These are phyloP conservation scores for Fusarium oligoseptatum DNA, from an alignment of 2,329 filamentous ascomycete genomes.

Conservation along the genomic window DNA sequence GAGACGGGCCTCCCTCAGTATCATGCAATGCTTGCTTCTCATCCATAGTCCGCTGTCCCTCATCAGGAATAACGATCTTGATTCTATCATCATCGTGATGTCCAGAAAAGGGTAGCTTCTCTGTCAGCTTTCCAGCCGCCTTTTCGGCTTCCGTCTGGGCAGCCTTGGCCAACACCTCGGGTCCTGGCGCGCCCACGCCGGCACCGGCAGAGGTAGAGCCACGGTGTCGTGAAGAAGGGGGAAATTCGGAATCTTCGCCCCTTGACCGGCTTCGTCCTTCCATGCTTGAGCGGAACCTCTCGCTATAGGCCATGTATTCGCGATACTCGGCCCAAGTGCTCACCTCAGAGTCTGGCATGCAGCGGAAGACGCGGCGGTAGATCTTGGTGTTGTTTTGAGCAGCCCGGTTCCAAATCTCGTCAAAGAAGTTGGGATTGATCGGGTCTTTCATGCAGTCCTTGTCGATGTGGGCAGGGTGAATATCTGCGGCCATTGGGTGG, in stretches of 20 bases:
- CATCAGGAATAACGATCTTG: slow-evolving; percentile 49
- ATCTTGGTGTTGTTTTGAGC: slow-evolving; percentile 97
- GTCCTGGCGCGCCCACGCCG: slow-evolving; percentile 59
- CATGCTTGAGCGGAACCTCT: slow-evolving; percentile 80
- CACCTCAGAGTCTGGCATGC: slow-evolving; percentile 96
- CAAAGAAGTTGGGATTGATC: slow-evolving; percentile 82
- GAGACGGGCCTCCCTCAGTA: slow-evolving; percentile 27
- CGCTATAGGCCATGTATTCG: slow-evolving; percentile 82
- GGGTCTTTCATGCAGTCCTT: slow-evolving; percentile 97
- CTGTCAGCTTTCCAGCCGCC: slow-evolving; percentile 44
- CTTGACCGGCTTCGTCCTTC: slow-evolving; percentile 61
- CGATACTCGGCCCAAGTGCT: slow-evolving; percentile 94
- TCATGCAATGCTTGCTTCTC: slow-evolving; percentile 59
- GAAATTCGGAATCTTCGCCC: slow-evolving; percentile 65
- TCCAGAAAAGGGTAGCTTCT: slow-evolving; percentile 41
- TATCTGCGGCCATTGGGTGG: slow-evolving; percentile 73
- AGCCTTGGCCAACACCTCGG: slow-evolving; percentile 54
- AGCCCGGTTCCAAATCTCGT: slow-evolving; percentile 88
- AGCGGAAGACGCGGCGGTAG: slow-evolving; percentile 93
- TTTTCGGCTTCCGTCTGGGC: slow-evolving; percentile 52
- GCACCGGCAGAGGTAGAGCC: slow-evolving; percentile 52
- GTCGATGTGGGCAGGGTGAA: slow-evolving; percentile 79
- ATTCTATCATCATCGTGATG: slow-evolving; percentile 49
- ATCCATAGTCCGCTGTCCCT: slow-evolving; percentile 47
- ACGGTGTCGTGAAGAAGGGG: slow-evolving; percentile 53